A percentile compares a stretch with the other conserved stretches of the same genome.
These are phyloP conservation scores for Didymella lethalis DNA, from an alignment of 2,329 filamentous ascomycete species.

Conservation along the genomic window DNA sequence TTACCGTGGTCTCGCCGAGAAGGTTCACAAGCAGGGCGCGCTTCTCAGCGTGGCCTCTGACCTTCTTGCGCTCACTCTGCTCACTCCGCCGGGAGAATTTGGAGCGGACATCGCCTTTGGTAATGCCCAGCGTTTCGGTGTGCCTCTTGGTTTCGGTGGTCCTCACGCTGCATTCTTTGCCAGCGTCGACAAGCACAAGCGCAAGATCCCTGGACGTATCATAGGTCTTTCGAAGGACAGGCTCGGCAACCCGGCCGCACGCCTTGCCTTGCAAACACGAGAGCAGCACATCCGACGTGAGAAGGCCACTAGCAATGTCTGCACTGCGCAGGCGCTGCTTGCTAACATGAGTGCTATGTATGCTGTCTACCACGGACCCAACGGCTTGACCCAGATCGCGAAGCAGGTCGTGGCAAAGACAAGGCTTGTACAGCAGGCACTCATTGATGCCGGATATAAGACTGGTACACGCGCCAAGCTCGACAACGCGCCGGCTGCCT, in stretches of 20 bases:
- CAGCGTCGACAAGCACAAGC: conserved; percentile 87
- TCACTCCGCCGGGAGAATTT: conserved; percentile 91
- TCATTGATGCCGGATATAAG: conserved; percentile 69
- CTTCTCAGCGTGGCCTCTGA: conserved; percentile 90
- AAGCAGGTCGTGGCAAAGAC: conserved; percentile 77
- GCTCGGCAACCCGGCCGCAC: conserved; percentile 79
- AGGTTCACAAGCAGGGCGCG: conserved; percentile 78
- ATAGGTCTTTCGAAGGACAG: conserved; percentile 93
- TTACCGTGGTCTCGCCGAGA: conserved; percentile 75
- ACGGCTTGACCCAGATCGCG: conserved; percentile 83
- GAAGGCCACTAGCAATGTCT: conserved; percentile 97
- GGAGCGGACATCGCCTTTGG: conserved; percentile 96
- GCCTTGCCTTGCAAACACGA: conserved; percentile 87
- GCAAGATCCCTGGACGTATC: conserved; percentile 89
- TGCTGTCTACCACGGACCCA: conserved; percentile 89
- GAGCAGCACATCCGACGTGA: conserved; percentile 97
- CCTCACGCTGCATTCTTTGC: conserved; percentile 98
- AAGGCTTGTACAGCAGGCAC: conserved; percentile 70
- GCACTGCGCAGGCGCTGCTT: conserved; percentile 90
- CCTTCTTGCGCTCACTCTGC: conserved; percentile 81
- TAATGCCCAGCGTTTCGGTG: conserved; percentile 88
- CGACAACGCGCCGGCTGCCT: conserved; percentile 67
- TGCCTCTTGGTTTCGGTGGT: conserved; percentile 89
- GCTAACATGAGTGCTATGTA: conserved; percentile 98
- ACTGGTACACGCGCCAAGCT: conserved; percentile 66